phyloP scores from a whole-genome alignment of 2,329 filamentous ascomycete genomes.

The Geosmithia morbida region DNA sequence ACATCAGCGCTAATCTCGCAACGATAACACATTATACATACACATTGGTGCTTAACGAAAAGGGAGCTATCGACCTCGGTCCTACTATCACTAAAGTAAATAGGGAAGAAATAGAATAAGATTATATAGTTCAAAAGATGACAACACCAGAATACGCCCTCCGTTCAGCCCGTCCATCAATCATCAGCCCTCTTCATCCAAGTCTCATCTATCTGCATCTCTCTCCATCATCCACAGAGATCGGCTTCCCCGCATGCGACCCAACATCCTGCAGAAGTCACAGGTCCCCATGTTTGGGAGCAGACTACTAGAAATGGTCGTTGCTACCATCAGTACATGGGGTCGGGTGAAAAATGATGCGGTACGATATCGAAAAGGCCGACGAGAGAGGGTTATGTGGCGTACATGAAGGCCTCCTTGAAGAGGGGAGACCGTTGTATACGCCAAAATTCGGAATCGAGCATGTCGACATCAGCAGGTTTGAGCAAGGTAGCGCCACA shows the following conservation, averaged over 20 bases:
- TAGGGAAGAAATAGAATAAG: background rate
- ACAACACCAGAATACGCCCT: conserved; percentile 6
- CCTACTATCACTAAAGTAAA: no score
- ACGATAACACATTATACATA: no score
- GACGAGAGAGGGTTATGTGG: conserved; percentile 13
- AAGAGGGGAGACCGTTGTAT: conserved; percentile 11
- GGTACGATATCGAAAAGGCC: conserved; percentile 14
- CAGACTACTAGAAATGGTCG: conserved; percentile 12
- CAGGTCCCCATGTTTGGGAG: conserved; percentile 8
- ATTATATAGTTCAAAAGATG: background rate
- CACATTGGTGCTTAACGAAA: no score
- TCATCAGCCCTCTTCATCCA: conserved; percentile 15
- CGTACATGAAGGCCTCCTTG: conserved; percentile 14
- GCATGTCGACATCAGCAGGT: conserved; percentile 7
- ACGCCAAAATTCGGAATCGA: conserved; percentile 14
- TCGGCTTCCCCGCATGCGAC: conserved; percentile 12
- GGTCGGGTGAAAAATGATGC: conserved; percentile 17
- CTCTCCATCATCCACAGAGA: conserved; percentile 13
- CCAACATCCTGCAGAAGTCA: conserved; percentile 9
- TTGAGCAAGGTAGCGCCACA: conserved; percentile 8
- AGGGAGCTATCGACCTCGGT: no score
- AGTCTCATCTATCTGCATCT: conserved; percentile 16
- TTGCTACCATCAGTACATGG: conserved; percentile 15
- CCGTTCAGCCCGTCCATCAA: conserved; percentile 20
- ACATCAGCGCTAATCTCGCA: no score